Conservation (phyloP, 331 rosid genomes). For the Quercus phellos region DNA sequence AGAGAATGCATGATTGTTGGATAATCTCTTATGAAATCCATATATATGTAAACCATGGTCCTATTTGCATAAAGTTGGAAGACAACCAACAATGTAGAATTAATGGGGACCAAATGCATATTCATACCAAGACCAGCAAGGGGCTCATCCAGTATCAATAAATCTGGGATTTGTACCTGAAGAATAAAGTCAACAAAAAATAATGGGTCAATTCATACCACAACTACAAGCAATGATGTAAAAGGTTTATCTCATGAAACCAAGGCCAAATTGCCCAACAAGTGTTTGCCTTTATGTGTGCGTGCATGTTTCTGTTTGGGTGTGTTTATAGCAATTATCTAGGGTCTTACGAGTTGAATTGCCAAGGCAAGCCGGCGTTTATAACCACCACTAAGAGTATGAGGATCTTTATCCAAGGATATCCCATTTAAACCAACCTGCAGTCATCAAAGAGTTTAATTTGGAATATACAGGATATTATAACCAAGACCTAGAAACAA, state of each 20-base stretch:
- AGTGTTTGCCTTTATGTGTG: neutral
- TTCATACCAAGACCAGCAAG: constrained; percentile 91
- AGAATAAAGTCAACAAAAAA: constrained; percentile 22
- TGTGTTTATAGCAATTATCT: neutral
- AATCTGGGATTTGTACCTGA: constrained; percentile 86
- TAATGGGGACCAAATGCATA: constrained; percentile 14
- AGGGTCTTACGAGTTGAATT: constrained; percentile 65
- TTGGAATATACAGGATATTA: neutral
- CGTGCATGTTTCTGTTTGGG: neutral
- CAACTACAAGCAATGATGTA: constrained; percentile 11
- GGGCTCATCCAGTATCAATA: constrained; percentile 91
- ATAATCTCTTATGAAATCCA: neutral
- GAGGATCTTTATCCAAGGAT: constrained; percentile 81
- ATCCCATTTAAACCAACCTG: constrained; percentile 88
- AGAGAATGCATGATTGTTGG: neutral
- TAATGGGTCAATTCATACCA: constrained; percentile 10
- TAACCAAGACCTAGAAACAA: neutral
- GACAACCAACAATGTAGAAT: constrained; percentile 7
- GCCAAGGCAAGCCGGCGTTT: constrained; percentile 98
- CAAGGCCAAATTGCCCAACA: neutral
- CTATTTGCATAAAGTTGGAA: constrained; percentile 9
- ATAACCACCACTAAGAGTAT: constrained; percentile 95
- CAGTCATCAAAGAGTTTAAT: constrained; percentile 17
- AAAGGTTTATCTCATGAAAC: constrained; percentile 1
- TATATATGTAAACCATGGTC: neutral